These are phyloP conservation scores for Trichoderma orchidacearum DNA, from an alignment of 495 filamentous ascomycete genomes.

Conservation along the genomic window DNA sequence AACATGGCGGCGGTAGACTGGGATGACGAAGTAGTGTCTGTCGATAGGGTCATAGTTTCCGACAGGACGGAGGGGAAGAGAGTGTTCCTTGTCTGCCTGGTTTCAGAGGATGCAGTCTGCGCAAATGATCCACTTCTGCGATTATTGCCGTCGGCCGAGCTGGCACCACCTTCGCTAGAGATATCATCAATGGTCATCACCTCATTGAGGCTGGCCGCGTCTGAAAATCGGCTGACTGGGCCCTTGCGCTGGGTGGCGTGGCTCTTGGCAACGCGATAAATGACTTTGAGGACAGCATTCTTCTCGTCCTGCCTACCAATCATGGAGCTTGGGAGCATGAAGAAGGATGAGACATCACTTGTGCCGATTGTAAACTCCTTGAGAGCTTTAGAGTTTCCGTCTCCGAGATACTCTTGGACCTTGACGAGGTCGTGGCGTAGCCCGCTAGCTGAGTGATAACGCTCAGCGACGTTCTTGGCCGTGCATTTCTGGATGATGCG, in stretches of 20 bases:
- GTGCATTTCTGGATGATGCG: slow-evolving; percentile 83
- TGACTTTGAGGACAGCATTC: slow-evolving; percentile 50
- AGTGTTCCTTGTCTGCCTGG: slow-evolving; percentile 22
- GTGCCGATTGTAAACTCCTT: slow-evolving; percentile 57
- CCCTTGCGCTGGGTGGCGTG: slow-evolving; percentile 36
- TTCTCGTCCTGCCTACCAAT: slow-evolving; percentile 65
- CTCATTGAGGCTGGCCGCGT: slow-evolving; percentile 41
- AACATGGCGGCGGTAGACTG: slow-evolving; percentile 16
- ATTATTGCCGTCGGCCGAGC: slow-evolving; percentile 29
- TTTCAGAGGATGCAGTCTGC: slow-evolving; percentile 39
- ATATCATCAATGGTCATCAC: slow-evolving; percentile 37
- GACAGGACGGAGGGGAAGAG: slow-evolving; percentile 16
- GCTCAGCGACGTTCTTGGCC: slow-evolving; percentile 65
- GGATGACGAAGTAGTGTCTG: slow-evolving; percentile 19
- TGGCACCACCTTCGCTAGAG: slow-evolving; percentile 32
- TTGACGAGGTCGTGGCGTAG: slow-evolving; percentile 61
- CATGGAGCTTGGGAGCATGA: slow-evolving; percentile 65
- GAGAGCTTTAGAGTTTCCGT: slow-evolving; percentile 57
- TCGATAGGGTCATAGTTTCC: slow-evolving; percentile 17
- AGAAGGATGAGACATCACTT: slow-evolving; percentile 75
- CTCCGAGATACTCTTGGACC: slow-evolving; percentile 55
- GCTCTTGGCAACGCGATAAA: slow-evolving; percentile 54
- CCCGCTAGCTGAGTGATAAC: slow-evolving; percentile 74
- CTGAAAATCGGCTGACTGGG: slow-evolving; percentile 31
- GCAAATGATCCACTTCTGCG: slow-evolving; percentile 19